Base-by-base conservation (phyloP, 306 rosid genomes). In the Cercis canadensis region DNA sequence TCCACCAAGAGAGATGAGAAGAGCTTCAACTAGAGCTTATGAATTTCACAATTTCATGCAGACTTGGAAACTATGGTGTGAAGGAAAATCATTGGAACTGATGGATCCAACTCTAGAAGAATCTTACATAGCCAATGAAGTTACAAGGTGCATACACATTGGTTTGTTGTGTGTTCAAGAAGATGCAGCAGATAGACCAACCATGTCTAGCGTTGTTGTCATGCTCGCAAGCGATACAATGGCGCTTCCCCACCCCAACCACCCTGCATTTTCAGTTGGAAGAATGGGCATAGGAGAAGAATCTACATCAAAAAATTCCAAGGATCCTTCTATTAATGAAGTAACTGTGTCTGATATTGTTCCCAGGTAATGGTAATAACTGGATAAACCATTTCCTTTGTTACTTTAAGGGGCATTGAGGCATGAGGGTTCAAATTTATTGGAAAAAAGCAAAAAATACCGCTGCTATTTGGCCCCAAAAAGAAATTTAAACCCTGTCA, bases 21-120 rank as follows among this genome's bases (percentile, higher is more conserved):
- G 15, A 8, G 44, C 13, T 58, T 58, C 9, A 41, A 11, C 21
- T 49, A 47, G 39, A 15, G 11, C 44, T 31, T 32, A 46, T 52
- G 2, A 66, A 19, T 16, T 44, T 15, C 11, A 58, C 6, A 66
- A 6, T 18, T 59, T 11, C 2, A 24, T 69, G 72, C 70, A 83
- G 93, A 73, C 87, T 60, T 85, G 87, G 93, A 77, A 32, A 44
- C 83, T 78, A 7, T 88, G 88, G 90, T 58, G 64, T 34, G 83
- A 81, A 59, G 88, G 83, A 50, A 78, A 62, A 62, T 8, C 68
- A 45, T 32, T 66, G 72, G 81, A 83, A 57, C 36, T 86, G 17
- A 43, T 86, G 46, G 90, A 86, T 62, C 83, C 86, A 52, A 32
- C 24, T 29, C 45, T 88, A 14, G 74, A 40, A 62, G 43, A 77